Evolutionary conservation across 352 stramenopile genomes (phyloP).

Genomic region (Globisporangium orthogonon): DNA sequence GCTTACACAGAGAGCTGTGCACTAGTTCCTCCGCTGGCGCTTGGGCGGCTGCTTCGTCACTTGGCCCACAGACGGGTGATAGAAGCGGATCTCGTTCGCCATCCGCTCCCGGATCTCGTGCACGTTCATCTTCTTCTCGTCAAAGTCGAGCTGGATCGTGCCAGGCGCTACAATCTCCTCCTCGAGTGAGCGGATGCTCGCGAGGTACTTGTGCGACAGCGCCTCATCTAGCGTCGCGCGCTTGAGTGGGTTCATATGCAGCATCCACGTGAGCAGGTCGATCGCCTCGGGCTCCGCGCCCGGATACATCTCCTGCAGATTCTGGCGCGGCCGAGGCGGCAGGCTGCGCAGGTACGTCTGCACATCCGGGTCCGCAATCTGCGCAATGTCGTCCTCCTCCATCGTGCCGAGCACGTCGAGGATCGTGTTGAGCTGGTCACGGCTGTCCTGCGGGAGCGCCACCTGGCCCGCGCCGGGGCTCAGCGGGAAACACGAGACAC

Average conservation of each 20-base stretch:
- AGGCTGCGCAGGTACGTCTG: slow-evolving; percentile 78
- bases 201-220: slow-evolving; percentile 79
- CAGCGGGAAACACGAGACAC: slow-evolving; percentile 87
- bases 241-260: slow-evolving; percentile 84
- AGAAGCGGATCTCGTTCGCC: slow-evolving; percentile 71
- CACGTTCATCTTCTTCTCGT: slow-evolving; percentile 82
- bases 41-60: slow-evolving; percentile 12
- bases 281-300: slow-evolving; percentile 78
- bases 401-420: slow-evolving; percentile 85
- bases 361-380: slow-evolving; percentile 81
- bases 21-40: slow-evolving; percentile 8
- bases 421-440: slow-evolving; percentile 85
- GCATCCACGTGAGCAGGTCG: slow-evolving; percentile 74
- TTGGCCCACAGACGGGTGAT: slow-evolving; percentile 39
- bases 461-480: slow-evolving; percentile 71
- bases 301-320: slow-evolving; percentile 81
- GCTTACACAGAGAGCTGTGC: too few relatives aligned
- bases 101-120: slow-evolving; percentile 78
- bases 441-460: slow-evolving; percentile 74
- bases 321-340: slow-evolving; percentile 55
- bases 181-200: slow-evolving; percentile 79
- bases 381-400: slow-evolving; percentile 76
- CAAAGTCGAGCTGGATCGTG: slow-evolving; percentile 81
- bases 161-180: slow-evolving; percentile 81
- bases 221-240: slow-evolving; percentile 75